Evolutionary conservation across 257 asterid genomes (phyloP), one percentile per base, ranked within the genome.

Genomic region (Nemophila menziesii): DNA sequence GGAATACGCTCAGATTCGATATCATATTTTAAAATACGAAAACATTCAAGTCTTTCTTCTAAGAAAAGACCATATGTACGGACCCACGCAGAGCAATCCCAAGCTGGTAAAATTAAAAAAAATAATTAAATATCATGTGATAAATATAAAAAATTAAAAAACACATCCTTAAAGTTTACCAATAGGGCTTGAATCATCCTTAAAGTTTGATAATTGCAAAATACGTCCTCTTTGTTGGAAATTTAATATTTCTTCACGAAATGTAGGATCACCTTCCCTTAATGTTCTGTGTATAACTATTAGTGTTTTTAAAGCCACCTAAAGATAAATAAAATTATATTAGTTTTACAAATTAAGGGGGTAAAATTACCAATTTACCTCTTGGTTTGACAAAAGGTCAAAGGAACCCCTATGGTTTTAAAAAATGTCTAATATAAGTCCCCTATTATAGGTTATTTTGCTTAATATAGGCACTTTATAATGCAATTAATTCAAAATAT

Each of bases 41-140:
- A 75, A 74, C 95, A 87, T 68, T 87, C 95, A 19, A 87, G 72
- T n/a, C 97, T 78, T 62, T 87, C 93, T 66, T 87, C 97, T 75
- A 87, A 51, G 67, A 79, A 82, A 43, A 77, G 78, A 20, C 76
- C 95, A 67, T 87, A 87, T 14, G 92, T 73, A 48, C 97, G 75
- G 22, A 82, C 93, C 97, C 97, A 83, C 14, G 77, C 97, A 63
- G 95, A 83, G 68, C 79, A 87, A 63, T 87, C 97, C 97, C 97
- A 87, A 33, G 97, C 97, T 87, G 78, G 39, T 49, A 56, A 40
- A 47, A 53, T 46, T 58, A 34, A 47, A 15, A 11, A n/a, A 38
- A 8, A 38, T 38, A 8, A 38, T n/a, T 38, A 38, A 2, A 38
- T 38, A 20, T n/a, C 43, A n/a, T 38, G 14, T 11, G 1, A 12